phyloP scores from a whole-genome alignment of 768 basidiomycete genomes.

The Naematelia encephala region DNA sequence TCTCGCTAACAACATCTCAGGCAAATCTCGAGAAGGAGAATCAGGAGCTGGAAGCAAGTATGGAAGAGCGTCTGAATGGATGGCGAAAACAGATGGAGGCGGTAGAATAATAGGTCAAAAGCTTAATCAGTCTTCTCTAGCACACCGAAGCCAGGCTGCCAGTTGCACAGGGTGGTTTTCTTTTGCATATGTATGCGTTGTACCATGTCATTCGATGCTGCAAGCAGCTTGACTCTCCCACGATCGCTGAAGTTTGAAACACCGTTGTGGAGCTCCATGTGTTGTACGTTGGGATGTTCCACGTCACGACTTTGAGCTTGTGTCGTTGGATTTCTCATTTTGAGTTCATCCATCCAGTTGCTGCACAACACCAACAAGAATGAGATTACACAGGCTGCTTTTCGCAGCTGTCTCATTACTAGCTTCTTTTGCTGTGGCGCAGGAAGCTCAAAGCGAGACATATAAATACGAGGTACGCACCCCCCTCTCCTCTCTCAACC shows the following conservation, averaged over 20 bases:
- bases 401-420: neutral
- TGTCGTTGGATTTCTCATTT: no score
- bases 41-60: conserved; percentile 16
- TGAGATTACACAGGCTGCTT: neutral
- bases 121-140: neutral
- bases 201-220: neutral
- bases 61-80: conserved; percentile 6
- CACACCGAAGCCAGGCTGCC: neutral
- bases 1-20: conserved; percentile 12
- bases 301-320: no score
- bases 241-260: neutral
- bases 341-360: no score
- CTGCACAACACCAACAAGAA: neutral
- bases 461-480: conserved; percentile 37
- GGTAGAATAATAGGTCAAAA: neutral
- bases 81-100: conserved; percentile 8
- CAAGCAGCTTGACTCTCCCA: neutral
- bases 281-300: neutral
- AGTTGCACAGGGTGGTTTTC: neutral
- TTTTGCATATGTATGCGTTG: neutral
- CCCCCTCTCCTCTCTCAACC: neutral
- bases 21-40: conserved; percentile 32
- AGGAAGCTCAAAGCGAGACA: conserved; percentile 22
- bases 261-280: neutral
- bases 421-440: conserved; percentile 1